Conservation (phyloP, 2,329 filamentous ascomycete species). For the Aspergillus luchuensis region DNA sequence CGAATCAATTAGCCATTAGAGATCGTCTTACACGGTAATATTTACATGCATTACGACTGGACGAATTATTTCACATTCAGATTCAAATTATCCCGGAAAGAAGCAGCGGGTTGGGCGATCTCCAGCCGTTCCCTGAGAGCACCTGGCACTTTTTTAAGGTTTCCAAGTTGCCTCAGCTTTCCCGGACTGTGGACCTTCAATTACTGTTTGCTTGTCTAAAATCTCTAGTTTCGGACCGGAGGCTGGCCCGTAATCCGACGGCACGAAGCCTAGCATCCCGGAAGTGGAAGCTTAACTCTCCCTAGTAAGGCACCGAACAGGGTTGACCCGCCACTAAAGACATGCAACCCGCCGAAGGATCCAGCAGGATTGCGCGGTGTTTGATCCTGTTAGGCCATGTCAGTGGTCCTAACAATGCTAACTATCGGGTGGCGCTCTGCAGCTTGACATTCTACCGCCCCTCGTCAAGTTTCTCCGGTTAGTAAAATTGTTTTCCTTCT, state of each 20-base stretch:
- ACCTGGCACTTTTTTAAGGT: background rate
- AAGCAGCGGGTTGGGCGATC: background rate
- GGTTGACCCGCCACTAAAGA: background rate
- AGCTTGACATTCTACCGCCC: background rate
- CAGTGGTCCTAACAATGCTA: background rate
- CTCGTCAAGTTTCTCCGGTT: background rate
- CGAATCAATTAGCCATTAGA: background rate
- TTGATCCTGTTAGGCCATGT: background rate
- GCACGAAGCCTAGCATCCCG: background rate
- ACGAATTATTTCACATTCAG: background rate
- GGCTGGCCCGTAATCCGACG: background rate
- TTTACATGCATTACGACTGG: background rate
- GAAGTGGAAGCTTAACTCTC: background rate
- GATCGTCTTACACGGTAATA: background rate
- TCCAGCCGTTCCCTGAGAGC: background rate
- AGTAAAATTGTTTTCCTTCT: background rate
- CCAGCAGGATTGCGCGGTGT: background rate
- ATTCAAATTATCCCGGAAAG: background rate
- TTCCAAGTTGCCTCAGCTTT: background rate
- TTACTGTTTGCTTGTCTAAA: background rate
- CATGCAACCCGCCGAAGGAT: background rate
- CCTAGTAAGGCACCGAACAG: background rate
- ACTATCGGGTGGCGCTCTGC: too few species aligned
- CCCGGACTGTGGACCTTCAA: background rate
- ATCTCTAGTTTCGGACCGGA: background rate